A percentile compares a stretch with the other conserved stretches of the same genome.
Conservation (phyloP, 345 rosid species). For the Hypericum androsaemum region DNA sequence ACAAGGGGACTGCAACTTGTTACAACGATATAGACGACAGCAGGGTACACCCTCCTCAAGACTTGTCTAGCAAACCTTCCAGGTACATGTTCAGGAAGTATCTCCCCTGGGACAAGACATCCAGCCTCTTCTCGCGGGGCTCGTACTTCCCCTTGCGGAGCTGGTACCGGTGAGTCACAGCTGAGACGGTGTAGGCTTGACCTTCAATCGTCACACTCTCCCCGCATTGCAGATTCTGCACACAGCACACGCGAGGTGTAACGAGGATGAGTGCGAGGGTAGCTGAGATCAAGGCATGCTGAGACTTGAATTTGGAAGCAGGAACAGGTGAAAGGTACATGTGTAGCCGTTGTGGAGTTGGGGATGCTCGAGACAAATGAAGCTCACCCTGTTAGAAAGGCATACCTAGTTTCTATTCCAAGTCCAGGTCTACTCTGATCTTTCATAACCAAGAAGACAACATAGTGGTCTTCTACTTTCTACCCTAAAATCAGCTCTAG, state of each 20-base stretch:
- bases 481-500: too few relatives aligned
- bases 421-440: too few relatives aligned
- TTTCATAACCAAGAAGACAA: too few relatives aligned
- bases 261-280: slow-evolving; percentile 1
- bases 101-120: slow-evolving; percentile 76
- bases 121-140: slow-evolving; percentile 80
- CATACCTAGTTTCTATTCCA: too few relatives aligned
- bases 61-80: slow-evolving; percentile 58
- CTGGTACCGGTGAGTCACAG: slow-evolving; percentile 81
- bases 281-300: slow-evolving; percentile 8
- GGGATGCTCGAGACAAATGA: too few relatives aligned
- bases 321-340: too few relatives aligned
- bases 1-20: not conserved
- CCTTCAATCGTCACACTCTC: slow-evolving; percentile 87
- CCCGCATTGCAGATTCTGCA: slow-evolving; percentile 83
- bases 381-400: too few relatives aligned
- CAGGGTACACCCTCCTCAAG: slow-evolving; percentile 22
- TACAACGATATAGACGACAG: too few relatives aligned
- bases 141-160: slow-evolving; percentile 86
- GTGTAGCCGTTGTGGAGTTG: too few relatives aligned
- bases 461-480: too few relatives aligned
- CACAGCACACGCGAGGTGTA: slow-evolving; percentile 2
- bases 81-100: slow-evolving; percentile 64
- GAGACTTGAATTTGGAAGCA: too few relatives aligned
- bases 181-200: slow-evolving; percentile 61